A percentile compares a stretch with the other conserved stretches of the same genome.
phyloP scores from a whole-genome alignment of 2,329 filamentous ascomycete genomes.

The Aureobasidium sp. region DNA sequence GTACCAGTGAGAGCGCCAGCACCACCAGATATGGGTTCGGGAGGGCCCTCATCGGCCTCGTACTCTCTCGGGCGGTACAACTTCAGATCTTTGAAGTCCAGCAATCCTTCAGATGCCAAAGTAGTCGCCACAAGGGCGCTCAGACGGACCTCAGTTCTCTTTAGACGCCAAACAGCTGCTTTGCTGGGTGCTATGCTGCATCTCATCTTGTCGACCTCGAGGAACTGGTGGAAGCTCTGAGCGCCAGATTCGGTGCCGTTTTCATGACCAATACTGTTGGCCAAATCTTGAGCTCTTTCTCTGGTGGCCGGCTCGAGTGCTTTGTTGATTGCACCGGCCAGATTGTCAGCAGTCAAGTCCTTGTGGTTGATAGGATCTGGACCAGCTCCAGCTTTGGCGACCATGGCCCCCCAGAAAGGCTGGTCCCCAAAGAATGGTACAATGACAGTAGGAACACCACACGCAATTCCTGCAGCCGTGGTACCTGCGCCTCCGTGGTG shows the following conservation, averaged over 20 bases:
- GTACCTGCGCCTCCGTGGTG: conserved; percentile 56
- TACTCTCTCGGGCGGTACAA: conserved; percentile 57
- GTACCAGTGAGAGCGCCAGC: conserved; percentile 70
- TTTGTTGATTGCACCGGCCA: conserved; percentile 36
- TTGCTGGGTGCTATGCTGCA: conserved; percentile 61
- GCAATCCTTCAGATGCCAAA: conserved; percentile 53
- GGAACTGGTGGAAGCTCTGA: conserved; percentile 37
- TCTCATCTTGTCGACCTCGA: conserved; percentile 56
- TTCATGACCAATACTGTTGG: conserved; percentile 35
- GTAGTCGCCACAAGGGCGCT: conserved; percentile 65
- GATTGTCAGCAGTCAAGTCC: conserved; percentile 32
- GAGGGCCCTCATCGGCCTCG: conserved; percentile 66
- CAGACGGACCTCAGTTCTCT: conserved; percentile 56
- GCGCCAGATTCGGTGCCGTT: conserved; percentile 34
- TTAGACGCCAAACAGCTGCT: conserved; percentile 66
- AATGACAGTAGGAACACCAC: conserved; percentile 45
- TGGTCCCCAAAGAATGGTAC: conserved; percentile 53
- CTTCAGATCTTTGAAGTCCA: conserved; percentile 65
- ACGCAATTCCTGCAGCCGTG: conserved; percentile 45
- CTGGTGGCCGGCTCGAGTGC: conserved; percentile 31
- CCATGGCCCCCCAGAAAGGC: conserved; percentile 56
- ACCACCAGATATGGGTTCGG: conserved; percentile 70
- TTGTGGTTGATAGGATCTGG: conserved; percentile 38
- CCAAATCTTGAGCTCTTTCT: conserved; percentile 30
- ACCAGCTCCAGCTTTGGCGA: conserved; percentile 31